Base-by-base conservation (phyloP, 352 stramenopile genomes). In the Phytophthora citrophthora region DNA sequence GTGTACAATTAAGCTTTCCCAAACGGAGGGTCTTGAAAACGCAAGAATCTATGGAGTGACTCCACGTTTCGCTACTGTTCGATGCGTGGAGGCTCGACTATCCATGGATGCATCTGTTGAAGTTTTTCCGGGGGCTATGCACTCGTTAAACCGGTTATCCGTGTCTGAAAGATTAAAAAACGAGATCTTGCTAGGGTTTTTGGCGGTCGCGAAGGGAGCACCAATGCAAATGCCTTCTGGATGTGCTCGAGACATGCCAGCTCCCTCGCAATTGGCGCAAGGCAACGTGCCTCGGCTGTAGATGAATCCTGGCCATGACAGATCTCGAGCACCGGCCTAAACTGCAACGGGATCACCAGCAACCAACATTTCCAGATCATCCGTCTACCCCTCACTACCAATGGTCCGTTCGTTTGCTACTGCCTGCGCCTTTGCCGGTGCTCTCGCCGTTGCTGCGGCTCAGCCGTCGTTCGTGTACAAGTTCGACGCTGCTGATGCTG, bases 301-400 rank as follows among this genome's bases (percentile, higher is more conserved):
- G 31, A 40, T 18, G 24, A 18, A 18, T 49, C 29, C 11, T 10
- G 9, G 40, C 16, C 13, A 34, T 24, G 40, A 29, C 29, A 27
- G 27, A 16, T 51, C 41, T 27, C 31, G 1, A 68, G 77, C 53
- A 68, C 64, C 49, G 58, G 41, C 26, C 59, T 43, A 7, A 46
- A 72, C 46, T 41, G 27, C 27, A 53, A 40, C 46, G n/a, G 18
- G 12, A 34, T 12, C 39, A 26, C n/a, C 13, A 78, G 72, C 70
- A 86, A 34, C 70, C 36, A 68, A 79, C 4, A 75, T 78, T 40
- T 88, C 69, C 27, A 63, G 57, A 68, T 11, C 68, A 73, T 4
- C 74, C 72, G 8, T 76, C 76, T 15, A 54, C 84, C 27, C 61
- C 77, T 12, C 84, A 76, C 49, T 26, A 26, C 38, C 27, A 1